These are phyloP conservation scores for Epicoccum sorghinum DNA, from an alignment of 2,329 filamentous ascomycete genomes.

Conservation along the genomic window DNA sequence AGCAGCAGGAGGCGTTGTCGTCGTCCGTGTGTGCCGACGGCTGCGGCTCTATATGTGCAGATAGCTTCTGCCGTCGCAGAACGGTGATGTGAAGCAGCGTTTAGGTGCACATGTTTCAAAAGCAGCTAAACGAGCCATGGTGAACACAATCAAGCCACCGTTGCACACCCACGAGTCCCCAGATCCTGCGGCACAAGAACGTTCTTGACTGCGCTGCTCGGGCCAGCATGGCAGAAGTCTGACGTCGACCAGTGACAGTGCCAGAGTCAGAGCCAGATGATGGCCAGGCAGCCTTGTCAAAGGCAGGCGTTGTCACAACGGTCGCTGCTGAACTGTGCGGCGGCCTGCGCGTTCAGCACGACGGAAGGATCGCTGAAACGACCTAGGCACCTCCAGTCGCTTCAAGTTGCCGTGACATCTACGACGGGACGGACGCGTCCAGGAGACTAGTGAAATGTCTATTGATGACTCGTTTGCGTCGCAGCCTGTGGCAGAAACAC, in stretches of 20 bases:
- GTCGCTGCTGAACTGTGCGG: neutral
- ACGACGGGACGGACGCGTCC: neutral
- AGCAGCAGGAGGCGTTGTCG: slow-evolving; percentile 2
- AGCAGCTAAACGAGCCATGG: slow-evolving; percentile 15
- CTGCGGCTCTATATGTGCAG: slow-evolving; percentile 19
- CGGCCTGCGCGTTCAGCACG: slow-evolving; percentile 3
- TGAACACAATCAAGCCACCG: slow-evolving; percentile 16
- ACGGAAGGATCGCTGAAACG: slow-evolving; percentile 6
- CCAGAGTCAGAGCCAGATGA: neutral
- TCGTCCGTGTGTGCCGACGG: neutral
- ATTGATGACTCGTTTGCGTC: slow-evolving; percentile 14
- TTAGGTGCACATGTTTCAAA: slow-evolving; percentile 32
- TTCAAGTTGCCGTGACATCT: slow-evolving; percentile 6
- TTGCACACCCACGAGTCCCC: slow-evolving; percentile 12
- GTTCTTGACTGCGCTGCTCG: slow-evolving; percentile 13
- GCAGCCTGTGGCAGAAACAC: slow-evolving; percentile 17
- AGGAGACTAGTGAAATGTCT: neutral
- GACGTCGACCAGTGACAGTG: neutral
- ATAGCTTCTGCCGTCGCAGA: slow-evolving; percentile 26
- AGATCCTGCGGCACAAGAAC: slow-evolving; percentile 9
- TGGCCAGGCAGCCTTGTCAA: slow-evolving; percentile 10
- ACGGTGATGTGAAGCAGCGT: slow-evolving; percentile 31
- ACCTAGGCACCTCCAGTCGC: slow-evolving; percentile 8
- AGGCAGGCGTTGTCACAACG: neutral
- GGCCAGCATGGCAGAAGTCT: slow-evolving; percentile 6